Evolutionary conservation across 805 yeast species (phyloP).

Genomic region (Metschnikowia bowlesiae): DNA sequence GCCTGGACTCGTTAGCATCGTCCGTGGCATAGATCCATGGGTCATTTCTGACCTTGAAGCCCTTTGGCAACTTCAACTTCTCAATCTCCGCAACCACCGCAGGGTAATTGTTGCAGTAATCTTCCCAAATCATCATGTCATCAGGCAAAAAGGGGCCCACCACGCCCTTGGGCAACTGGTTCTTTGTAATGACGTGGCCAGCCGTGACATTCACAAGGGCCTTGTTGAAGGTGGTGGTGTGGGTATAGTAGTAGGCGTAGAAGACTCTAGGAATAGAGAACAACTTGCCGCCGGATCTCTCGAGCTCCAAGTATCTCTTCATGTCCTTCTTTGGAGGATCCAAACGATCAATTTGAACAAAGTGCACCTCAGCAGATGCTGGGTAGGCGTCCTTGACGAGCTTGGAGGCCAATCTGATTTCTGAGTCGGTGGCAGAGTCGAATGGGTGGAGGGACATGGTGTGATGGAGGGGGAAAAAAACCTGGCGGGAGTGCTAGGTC

Average conservation of each 20-base stretch:
- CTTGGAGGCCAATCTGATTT: slow-evolving; percentile 53
- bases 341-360: slow-evolving; percentile 59
- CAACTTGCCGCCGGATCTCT: slow-evolving; percentile 43
- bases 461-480: background rate
- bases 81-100: slow-evolving; percentile 57
- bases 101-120: slow-evolving; percentile 50
- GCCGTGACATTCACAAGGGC: slow-evolving; percentile 64
- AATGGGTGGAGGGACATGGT: slow-evolving; percentile 45
- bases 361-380: slow-evolving; percentile 52
- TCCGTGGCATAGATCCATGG: slow-evolving; percentile 89
- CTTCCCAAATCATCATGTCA: slow-evolving; percentile 54
- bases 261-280: slow-evolving; percentile 67
- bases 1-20: slow-evolving; percentile 53
- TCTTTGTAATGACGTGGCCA: slow-evolving; percentile 57
- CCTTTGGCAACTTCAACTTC: slow-evolving; percentile 59
- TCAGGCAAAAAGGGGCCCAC: slow-evolving; percentile 72
- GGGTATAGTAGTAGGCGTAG: slow-evolving; percentile 61
- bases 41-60: slow-evolving; percentile 54
- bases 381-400: slow-evolving; percentile 56
- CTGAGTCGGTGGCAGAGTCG: slow-evolving; percentile 55
- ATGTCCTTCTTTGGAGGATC: slow-evolving; percentile 80
- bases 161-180: slow-evolving; percentile 53
- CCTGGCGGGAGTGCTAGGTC: background rate
- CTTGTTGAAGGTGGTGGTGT: slow-evolving; percentile 55
- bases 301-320: slow-evolving; percentile 63